Base-by-base conservation (phyloP, 345 rosid genomes). In the Moricandia arvensis region DNA sequence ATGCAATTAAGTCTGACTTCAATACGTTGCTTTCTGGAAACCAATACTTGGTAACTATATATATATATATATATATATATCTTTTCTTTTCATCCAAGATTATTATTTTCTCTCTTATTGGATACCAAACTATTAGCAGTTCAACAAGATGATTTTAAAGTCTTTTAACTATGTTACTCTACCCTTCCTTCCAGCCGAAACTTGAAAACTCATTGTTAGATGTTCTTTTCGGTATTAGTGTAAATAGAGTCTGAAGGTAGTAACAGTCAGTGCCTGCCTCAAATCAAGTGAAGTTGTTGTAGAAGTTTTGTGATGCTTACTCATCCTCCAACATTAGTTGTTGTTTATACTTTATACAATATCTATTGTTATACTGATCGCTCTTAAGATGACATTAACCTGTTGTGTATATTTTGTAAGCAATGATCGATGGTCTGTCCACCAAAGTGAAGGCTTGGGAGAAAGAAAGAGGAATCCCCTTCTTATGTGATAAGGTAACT, bases 381-480 rank as follows among this genome's bases (percentile, higher is more conserved):
- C n/a, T n/a, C n/a, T n/a, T n/a, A 21, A 45, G 8, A n/a, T 55
- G 57, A 9, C 35, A 59, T 6, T 59, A 59, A 72, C 35, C 18
- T 57, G 10, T 51, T 38, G 13, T 41, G 59, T 57, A 57, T 57
- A 59, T 31, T 73, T 55, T 77, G 15, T 9, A 72, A 94, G 96
- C 81, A 17, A 66, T 87, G 59, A 82, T 91, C 1, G 95, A 94
- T 75, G 87, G 29, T 78, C 78, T 94, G 82, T 87, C 62, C 43
- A 71, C 79, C 6, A 90, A 81, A 85, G 86, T 87, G 53, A 85
- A 90, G 77, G 87, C 89, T 15, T 94, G 97, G 98, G 97, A 94
- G 84, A 45, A 58, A 63, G 91, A 89, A 82, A 80, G 81, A 68
- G 89, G 89, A 61, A 78, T 90, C 66, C 81, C 85, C 13, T 94